Evolutionary conservation across 2,329 filamentous ascomycete species (phyloP).

Genomic region (Colletotrichum musicola): DNA sequence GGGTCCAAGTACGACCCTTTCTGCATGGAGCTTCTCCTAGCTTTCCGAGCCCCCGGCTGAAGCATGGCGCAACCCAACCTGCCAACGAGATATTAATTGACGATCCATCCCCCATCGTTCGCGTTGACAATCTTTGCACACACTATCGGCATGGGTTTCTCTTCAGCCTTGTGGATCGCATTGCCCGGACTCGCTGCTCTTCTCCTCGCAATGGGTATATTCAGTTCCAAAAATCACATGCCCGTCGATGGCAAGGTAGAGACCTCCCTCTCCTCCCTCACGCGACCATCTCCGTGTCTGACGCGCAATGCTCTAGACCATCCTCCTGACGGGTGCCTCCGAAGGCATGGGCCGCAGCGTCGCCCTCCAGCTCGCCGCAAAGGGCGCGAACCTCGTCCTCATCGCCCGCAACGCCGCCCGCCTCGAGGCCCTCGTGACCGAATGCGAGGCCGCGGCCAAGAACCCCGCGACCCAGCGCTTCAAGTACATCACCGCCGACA

Average conservation of each 20-base stretch:
- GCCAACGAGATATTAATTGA: neutral
- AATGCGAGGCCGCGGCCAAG: constrained; percentile 75
- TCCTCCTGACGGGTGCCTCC: constrained; percentile 90
- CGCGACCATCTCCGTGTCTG: constrained; percentile 11
- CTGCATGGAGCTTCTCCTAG: neutral
- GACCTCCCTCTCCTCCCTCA: constrained; percentile 38
- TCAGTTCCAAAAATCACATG: constrained; percentile 80
- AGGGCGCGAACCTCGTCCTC: constrained; percentile 89
- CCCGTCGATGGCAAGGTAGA: constrained; percentile 84
- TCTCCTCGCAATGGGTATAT: constrained; percentile 73
- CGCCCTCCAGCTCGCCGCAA: constrained; percentile 79
- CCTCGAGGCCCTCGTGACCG: constrained; percentile 73
- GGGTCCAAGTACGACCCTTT: neutral
- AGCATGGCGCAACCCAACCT: neutral
- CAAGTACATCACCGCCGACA: constrained; percentile 85
- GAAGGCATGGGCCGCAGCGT: constrained; percentile 89
- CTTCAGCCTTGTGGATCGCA: constrained; percentile 61
- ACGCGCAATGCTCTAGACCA: constrained; percentile 68
- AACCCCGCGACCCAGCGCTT: constrained; percentile 80
- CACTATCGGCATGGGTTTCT: constrained; percentile 10
- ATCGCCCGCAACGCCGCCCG: constrained; percentile 83
- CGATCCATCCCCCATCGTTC: neutral
- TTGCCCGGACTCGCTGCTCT: constrained; percentile 57
- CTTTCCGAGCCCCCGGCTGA: neutral
- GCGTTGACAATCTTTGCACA: neutral